phyloP scores from a whole-genome alignment of 2,329 filamentous ascomycete genomes.

The Camillea tinctor region DNA sequence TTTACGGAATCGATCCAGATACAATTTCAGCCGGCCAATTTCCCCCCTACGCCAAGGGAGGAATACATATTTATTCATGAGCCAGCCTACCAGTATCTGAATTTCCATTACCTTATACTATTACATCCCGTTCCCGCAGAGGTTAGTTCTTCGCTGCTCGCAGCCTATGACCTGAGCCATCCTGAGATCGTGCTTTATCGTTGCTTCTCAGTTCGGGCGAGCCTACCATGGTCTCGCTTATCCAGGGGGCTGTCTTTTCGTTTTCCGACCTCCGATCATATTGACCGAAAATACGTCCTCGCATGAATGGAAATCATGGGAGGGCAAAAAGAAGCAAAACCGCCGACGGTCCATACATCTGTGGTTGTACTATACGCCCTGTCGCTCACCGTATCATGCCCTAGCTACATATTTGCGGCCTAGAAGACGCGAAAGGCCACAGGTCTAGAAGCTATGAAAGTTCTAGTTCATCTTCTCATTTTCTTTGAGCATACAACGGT shows the following conservation, averaged over 20 bases:
- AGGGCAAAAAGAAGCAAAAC: neutral
- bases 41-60: neutral
- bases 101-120: neutral
- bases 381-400: neutral
- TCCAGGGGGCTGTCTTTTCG: neutral
- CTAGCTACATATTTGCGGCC: neutral
- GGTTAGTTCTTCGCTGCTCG: neutral
- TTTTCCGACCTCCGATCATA: neutral
- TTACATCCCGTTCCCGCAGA: neutral
- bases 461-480: neutral
- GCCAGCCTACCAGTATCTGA: neutral
- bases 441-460: neutral
- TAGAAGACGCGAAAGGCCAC: neutral
- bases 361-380: neutral
- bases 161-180: neutral
- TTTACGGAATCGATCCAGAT: neutral
- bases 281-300: neutral
- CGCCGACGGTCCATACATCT: neutral
- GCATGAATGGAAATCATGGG: neutral
- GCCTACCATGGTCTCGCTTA: neutral
- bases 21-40: neutral
- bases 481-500: neutral
- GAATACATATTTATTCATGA: neutral
- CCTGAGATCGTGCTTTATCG: neutral
- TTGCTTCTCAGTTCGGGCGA: neutral